Percentiles rank a stretch among this genome's conserved stretches.
Conservation (phyloP, 1,284 basidiomycete genomes). For the Austropuccinia psidii region DNA sequence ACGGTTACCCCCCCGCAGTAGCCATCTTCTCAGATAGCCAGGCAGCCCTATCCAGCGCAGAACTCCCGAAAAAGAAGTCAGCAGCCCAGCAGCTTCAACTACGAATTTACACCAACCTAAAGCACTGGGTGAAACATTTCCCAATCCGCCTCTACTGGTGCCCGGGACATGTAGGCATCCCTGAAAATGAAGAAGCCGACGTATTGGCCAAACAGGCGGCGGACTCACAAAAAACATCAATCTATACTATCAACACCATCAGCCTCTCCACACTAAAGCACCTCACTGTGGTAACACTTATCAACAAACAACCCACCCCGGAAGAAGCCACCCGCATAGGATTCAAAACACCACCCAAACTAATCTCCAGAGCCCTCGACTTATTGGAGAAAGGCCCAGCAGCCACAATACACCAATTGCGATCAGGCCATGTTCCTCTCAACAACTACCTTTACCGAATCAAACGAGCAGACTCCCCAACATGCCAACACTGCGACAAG, state of each 20-base stretch:
- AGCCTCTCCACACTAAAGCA: background rate
- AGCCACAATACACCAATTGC: background rate
- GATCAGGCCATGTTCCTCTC: background rate
- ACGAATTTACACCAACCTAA: too few relatives aligned
- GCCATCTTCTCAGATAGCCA: constrained; percentile 7
- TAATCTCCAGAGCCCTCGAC: background rate
- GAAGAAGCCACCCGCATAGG: background rate
- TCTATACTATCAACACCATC: background rate
- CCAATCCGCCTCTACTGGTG: background rate
- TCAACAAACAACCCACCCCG: background rate
- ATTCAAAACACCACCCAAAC: background rate
- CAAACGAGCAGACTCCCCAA: too few relatives aligned
- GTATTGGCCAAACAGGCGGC: background rate
- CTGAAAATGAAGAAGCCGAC: background rate
- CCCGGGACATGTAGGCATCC: background rate
- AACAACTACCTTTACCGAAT: background rate
- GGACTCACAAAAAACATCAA: background rate
- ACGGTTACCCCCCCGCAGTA: too few relatives aligned
- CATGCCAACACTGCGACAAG: too few relatives aligned
- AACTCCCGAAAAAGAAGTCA: background rate
- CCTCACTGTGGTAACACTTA: background rate
- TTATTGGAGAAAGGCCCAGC: background rate
- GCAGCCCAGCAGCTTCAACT: background rate
- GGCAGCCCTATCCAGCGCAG: background rate
- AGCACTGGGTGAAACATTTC: too few relatives aligned